Base-by-base conservation (phyloP, 2,329 filamentous ascomycete species). In the Exserohilum rostratum region DNA sequence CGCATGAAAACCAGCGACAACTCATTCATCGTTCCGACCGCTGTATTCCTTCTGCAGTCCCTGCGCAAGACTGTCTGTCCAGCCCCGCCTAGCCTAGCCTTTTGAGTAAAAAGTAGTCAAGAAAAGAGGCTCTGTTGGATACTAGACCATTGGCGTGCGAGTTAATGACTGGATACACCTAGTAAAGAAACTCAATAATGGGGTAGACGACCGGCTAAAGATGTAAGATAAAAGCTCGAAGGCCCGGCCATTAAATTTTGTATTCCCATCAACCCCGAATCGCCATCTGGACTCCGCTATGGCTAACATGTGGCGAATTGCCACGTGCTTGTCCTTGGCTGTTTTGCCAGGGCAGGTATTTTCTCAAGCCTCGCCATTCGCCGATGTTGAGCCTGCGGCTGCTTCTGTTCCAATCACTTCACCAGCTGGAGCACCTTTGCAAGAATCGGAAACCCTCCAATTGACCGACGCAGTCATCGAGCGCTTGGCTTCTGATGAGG, bases 391-490 rank as follows among this genome's bases (percentile, higher is more conserved):
- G 12, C 45, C 50, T 25, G 50, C 50, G 10, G 45, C 50, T 13
- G 15, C 39, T 12, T 39, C 31, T n/a, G 50, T 53, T 25, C 39
- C 45, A 22, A 11, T 13, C 15, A 35, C 45, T n/a, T 13, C 38
- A 1, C 17, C 22, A 22, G 51, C 51, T 33, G 51, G 39, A 12
- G 51, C 46, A 20, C 33, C 45, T 17, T 18, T 53, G 22, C 51
- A 53, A 11, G 45, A 44, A 27, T 38, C 51, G 3, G 51, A 53
- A 17, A 45, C 12, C 7, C 25, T 53, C 11, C 51, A 54, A 15
- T 30, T 54, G 9, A 54, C 51, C 2, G 46, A 50, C 6, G 29
- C 18, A 9, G 46, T 54, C 5, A 9, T 54, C 10, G 40, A 54
- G 9, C 25, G 46, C 2, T 11, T 54, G 3, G 33, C 11, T 2